Conservation (phyloP, 805 yeast genomes). For the Starmerella sp. region DNA sequence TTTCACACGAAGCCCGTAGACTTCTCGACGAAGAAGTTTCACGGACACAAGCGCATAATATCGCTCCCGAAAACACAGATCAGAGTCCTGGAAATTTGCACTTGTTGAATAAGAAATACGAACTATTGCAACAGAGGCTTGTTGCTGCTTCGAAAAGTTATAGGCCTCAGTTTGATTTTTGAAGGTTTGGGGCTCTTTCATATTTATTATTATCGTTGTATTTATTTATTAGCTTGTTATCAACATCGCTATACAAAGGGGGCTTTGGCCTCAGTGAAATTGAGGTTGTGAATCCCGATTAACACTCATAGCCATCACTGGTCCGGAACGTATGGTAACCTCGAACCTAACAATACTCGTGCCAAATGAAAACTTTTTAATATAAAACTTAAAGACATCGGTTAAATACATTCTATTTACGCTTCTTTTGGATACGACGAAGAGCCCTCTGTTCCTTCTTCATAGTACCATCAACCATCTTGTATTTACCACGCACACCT, state of each 20-base stretch:
- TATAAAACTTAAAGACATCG: background rate
- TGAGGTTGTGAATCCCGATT: too few relatives aligned
- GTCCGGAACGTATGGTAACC: too few relatives aligned
- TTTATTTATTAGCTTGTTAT: background rate
- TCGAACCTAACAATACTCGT: too few relatives aligned
- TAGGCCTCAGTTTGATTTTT: too few relatives aligned
- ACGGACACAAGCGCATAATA: background rate
- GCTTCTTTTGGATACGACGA: conserved; percentile 77
- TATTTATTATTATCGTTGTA: background rate
- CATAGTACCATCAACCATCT: conserved; percentile 97
- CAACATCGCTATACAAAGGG: too few relatives aligned
- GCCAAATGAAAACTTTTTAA: background rate
- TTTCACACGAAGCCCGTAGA: background rate
- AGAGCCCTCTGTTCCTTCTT: conserved; percentile 95
- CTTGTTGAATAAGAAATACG: background rate
- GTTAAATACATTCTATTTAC: conserved; percentile 38
- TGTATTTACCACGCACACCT: conserved; percentile 94
- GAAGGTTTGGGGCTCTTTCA: background rate
- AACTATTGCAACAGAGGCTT: background rate
- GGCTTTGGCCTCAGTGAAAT: too few relatives aligned
- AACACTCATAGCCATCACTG: background rate
- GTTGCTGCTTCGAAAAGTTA: background rate
- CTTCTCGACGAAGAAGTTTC: background rate
- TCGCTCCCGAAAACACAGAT: too few relatives aligned
- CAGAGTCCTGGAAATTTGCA: background rate